Percentiles rank a stretch among this genome's conserved stretches.
Conservation (phyloP, 305 asterid species). For the Solanum hybrid region DNA sequence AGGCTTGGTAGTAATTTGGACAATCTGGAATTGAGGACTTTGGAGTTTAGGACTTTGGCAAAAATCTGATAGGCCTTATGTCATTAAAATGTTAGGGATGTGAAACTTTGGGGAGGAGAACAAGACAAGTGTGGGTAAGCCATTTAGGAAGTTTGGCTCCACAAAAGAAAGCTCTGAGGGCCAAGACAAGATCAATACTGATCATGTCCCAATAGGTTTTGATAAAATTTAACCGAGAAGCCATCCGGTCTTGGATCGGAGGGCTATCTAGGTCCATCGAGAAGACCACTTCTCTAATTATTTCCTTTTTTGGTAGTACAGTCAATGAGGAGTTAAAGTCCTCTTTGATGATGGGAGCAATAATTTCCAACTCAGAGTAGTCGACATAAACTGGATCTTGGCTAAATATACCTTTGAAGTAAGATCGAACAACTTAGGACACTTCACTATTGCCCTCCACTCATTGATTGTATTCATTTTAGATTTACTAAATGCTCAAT, state of each 20-base stretch:
- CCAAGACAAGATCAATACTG: not conserved
- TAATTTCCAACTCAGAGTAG: not conserved
- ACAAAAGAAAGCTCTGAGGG: not conserved
- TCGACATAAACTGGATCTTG: not conserved
- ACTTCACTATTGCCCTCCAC: not conserved
- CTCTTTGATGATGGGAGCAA: not conserved
- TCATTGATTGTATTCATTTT: no score
- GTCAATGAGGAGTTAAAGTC: not conserved
- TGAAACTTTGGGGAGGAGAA: not conserved
- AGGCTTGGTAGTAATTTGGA: not conserved
- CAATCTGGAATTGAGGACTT: no score
- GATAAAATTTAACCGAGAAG: no score
- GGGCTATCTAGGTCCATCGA: not conserved
- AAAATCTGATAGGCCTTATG: no score
- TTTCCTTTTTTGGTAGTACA: no score
- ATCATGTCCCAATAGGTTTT: not conserved
- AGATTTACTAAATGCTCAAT: not conserved
- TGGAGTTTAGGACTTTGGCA: no score
- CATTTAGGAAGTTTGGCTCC: not conserved
- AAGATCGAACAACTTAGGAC: not conserved
- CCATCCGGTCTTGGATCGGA: no score
- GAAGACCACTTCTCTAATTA: not conserved
- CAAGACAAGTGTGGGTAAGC: not conserved
- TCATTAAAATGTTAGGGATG: not conserved
- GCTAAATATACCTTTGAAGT: not conserved